Evolutionary conservation across 305 asterid species (phyloP).

Genomic region (Ilex paraguariensis): DNA sequence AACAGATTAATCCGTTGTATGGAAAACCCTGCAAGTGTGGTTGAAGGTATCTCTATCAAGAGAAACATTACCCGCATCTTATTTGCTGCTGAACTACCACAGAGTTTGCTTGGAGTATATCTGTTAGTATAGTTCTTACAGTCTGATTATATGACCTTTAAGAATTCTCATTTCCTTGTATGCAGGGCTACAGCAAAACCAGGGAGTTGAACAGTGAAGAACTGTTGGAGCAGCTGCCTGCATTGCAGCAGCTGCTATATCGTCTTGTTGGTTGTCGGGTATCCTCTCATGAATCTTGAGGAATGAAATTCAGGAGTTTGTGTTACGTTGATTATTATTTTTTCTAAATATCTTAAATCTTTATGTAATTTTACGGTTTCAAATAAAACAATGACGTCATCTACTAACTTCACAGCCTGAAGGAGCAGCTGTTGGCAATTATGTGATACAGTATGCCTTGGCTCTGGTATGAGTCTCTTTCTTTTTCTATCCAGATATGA

Average conservation of each 20-base stretch:
- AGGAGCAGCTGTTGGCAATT: slow-evolving; percentile 86
- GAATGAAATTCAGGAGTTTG: background rate
- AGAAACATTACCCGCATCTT: no score
- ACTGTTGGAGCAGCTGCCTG: slow-evolving; percentile 86
- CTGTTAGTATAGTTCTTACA: no score
- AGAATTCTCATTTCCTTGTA: no score
- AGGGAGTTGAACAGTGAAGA: slow-evolving; percentile 86
- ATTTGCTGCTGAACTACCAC: no score
- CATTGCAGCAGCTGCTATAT: slow-evolving; percentile 82
- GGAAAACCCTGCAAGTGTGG: no score
- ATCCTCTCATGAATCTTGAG: slow-evolving; percentile 18
- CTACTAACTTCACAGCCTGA: slow-evolving; percentile 63
- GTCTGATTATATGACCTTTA: no score
- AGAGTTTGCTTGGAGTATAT: no score
- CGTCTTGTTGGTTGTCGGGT: slow-evolving; percentile 99
- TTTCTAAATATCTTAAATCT: background rate
- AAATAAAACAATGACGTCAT: no score
- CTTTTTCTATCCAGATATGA: background rate
- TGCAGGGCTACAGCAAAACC: slow-evolving; percentile 84
- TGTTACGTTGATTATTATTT: no score
- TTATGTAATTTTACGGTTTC: no score
- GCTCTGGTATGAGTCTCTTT: slow-evolving; percentile 59
- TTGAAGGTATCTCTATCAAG: no score
- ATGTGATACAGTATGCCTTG: slow-evolving; percentile 86
- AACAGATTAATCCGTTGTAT: no score